Percentiles rank a stretch among this genome's conserved stretches.
These are phyloP conservation scores for Phytophthora constricta DNA, from an alignment of 352 stramenopile species.

Conservation along the genomic window DNA sequence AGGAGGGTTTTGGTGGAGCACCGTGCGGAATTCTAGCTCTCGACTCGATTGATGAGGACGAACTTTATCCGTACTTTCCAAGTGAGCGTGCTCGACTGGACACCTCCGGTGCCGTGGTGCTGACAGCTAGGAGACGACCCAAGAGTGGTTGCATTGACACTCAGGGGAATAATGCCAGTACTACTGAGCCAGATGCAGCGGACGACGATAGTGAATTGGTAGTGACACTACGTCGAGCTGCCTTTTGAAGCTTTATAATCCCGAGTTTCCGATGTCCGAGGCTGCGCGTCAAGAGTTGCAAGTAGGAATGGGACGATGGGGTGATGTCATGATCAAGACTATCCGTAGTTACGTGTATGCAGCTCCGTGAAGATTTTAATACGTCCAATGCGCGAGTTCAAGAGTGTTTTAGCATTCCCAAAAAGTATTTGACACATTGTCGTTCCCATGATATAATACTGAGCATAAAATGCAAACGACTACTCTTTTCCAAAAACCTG, in stretches of 20 bases:
- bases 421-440: too few relatives aligned
- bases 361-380: not conserved
- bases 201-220: conserved; percentile 19
- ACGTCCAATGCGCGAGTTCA: too few relatives aligned
- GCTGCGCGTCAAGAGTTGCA: conserved; percentile 24
- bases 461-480: too few relatives aligned
- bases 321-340: conserved; percentile 37
- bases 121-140: conserved; percentile 19
- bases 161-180: not conserved
- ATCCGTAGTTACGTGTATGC: conserved; percentile 39
- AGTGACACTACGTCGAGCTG: conserved; percentile 35
- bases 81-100: conserved; percentile 23
- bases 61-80: conserved; percentile 29
- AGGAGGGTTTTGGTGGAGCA: conserved; percentile 16
- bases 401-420: too few relatives aligned
- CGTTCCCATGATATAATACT: too few relatives aligned
- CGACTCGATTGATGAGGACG: conserved; percentile 38
- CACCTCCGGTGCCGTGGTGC: conserved; percentile 23
- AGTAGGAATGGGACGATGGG: conserved; percentile 32
- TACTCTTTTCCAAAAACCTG: too few relatives aligned
- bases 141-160: conserved; percentile 1
- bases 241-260: conserved; percentile 32
- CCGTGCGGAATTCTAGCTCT: conserved; percentile 21
- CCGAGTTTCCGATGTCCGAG: conserved; percentile 25
- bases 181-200: not conserved